Conservation (phyloP, 805 yeast genomes). For the Kodamaea leandrae region DNA sequence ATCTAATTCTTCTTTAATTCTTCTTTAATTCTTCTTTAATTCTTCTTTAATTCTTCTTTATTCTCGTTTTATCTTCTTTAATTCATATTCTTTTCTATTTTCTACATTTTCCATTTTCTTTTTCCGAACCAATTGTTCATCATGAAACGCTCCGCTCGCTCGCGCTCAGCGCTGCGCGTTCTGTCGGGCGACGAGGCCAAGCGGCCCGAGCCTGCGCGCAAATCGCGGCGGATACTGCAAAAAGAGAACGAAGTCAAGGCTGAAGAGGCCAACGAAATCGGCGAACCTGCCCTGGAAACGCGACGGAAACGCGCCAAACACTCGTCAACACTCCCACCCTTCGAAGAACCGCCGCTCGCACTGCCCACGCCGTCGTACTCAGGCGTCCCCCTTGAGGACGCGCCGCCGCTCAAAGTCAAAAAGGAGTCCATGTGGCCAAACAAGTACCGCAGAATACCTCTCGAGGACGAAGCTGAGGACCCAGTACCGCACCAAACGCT, state of each 20-base stretch:
- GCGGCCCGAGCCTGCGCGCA: constrained; percentile 1
- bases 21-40: no score
- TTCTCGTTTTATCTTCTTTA: no score
- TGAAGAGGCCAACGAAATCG: neutral
- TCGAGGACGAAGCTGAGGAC: constrained; percentile 16
- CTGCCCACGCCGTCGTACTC: constrained; percentile 59
- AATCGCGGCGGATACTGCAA: constrained; percentile 1
- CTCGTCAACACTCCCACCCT: constrained; percentile 22
- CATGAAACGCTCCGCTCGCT: constrained; percentile 1
- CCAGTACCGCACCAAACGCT: constrained; percentile 4
- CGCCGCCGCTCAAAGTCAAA: constrained; percentile 59
- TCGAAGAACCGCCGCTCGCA: constrained; percentile 59
- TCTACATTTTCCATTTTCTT: no score
- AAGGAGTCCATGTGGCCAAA: constrained; percentile 55
- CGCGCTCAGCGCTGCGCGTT: neutral
- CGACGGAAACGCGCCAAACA: neutral
- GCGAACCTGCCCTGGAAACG: neutral
- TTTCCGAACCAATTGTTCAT: no score
- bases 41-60: no score
- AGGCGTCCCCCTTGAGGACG: constrained; percentile 70
- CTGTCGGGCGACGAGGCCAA: constrained; percentile 1
- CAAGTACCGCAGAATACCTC: constrained; percentile 17
- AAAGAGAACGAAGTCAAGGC: neutral
- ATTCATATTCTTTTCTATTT: no score
- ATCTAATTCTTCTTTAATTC: no score